Conservation (phyloP, 2,329 filamentous ascomycete genomes). For the Fusarium heterosporum region DNA sequence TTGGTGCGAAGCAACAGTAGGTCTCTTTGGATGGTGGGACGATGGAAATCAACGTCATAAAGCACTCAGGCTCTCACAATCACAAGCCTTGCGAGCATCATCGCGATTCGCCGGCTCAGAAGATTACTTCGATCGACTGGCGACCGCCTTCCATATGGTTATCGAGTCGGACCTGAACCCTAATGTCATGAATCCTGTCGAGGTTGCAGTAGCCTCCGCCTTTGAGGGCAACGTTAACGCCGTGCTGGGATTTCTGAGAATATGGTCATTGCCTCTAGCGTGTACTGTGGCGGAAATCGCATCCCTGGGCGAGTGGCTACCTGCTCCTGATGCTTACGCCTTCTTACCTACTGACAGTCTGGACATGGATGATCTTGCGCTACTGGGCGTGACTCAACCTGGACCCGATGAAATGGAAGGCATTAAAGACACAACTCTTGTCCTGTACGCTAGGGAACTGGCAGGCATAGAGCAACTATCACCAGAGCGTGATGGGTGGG, state of each 20-base stretch:
- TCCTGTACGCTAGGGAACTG: conserved; percentile 78
- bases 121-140: conserved; percentile 79
- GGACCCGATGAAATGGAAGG: conserved; percentile 71
- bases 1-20: conserved; percentile 90
- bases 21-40: conserved; percentile 92
- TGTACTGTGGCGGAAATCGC: conserved; percentile 85
- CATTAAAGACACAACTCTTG: conserved; percentile 82
- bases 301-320: conserved; percentile 85
- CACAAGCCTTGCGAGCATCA: conserved; percentile 53
- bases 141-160: conserved; percentile 76
- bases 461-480: conserved; percentile 66
- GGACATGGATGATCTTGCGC: conserved; percentile 85
- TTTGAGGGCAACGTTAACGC: conserved; percentile 86
- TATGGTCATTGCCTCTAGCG: conserved; percentile 84
- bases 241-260: conserved; percentile 77
- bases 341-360: conserved; percentile 72
- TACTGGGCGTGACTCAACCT: conserved; percentile 75
- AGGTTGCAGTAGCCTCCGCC: conserved; percentile 83
- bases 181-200: conserved; percentile 78
- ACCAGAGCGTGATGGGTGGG: conserved; percentile 79
- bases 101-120: conserved; percentile 65
- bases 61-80: conserved; percentile 55
- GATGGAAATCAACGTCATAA: conserved; percentile 70
- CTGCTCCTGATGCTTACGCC: conserved; percentile 54
- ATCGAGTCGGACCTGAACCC: conserved; percentile 79